These are phyloP conservation scores for Xylaria flabelliformis DNA, from an alignment of 495 filamentous ascomycete species.

Conservation along the genomic window DNA sequence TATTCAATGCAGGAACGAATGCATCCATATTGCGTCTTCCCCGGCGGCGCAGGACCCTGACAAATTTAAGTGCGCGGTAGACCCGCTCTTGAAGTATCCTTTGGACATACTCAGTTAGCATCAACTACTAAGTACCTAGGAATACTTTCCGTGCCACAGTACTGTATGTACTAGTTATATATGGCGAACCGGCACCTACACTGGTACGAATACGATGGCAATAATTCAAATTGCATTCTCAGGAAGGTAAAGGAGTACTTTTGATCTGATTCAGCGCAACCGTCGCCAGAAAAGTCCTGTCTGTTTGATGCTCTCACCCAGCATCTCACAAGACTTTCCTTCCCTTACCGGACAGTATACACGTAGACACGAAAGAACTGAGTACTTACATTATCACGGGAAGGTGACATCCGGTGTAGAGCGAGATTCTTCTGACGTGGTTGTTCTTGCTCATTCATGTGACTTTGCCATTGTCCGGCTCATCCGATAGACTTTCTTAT, in stretches of 20 bases:
- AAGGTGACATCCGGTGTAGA: neutral
- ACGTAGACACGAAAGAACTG: neutral
- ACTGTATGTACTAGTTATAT: too few species aligned
- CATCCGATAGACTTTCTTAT: slow-evolving; percentile 27
- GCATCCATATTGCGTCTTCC: neutral
- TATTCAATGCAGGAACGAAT: neutral
- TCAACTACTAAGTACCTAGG: too few species aligned
- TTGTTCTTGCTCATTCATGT: slow-evolving; percentile 30
- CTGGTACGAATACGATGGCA: neutral
- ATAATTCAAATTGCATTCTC: slow-evolving; percentile 14
- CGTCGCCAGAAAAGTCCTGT: neutral
- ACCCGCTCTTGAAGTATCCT: neutral
- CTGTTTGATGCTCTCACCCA: neutral
- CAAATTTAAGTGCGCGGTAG: neutral
- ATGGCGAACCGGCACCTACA: neutral
- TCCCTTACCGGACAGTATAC: neutral
- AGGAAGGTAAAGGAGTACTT: neutral
- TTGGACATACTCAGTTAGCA: slow-evolving; percentile 21
- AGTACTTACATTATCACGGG: neutral
- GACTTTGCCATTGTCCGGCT: slow-evolving; percentile 20
- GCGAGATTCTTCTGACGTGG: neutral
- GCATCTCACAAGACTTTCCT: neutral
- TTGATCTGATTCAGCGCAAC: neutral
- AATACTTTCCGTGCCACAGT: neutral
- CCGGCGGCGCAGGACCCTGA: slow-evolving; percentile 5